Conservation (phyloP, 2,329 filamentous ascomycete species). For the Calycina marina region DNA sequence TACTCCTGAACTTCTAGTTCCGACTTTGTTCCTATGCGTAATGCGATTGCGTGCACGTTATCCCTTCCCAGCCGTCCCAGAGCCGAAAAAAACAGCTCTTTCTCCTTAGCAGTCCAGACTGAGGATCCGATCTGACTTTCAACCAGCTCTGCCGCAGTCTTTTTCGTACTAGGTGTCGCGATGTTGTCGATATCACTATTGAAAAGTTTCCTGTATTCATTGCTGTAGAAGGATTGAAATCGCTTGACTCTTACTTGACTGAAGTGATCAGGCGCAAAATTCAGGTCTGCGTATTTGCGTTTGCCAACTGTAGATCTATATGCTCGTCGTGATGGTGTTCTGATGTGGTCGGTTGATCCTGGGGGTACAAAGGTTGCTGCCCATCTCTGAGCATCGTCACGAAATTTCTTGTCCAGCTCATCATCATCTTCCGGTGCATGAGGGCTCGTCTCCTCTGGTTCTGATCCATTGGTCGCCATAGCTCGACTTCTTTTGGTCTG, state of each 20-base stretch:
- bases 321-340: conserved; percentile 8
- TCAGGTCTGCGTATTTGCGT: conserved; percentile 8
- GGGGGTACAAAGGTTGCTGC: conserved; percentile 17
- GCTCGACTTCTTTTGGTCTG: neutral
- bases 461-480: neutral
- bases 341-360: conserved; percentile 12
- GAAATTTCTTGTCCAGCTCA: conserved; percentile 5
- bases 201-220: conserved; percentile 33
- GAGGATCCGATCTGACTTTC: conserved; percentile 52
- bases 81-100: conserved; percentile 51
- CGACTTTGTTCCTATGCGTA: conserved; percentile 54
- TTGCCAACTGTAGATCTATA: conserved; percentile 7
- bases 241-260: conserved; percentile 16
- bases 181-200: conserved; percentile 45
- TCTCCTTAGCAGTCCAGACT: conserved; percentile 58
- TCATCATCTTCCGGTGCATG: neutral
- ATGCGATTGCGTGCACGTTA: conserved; percentile 46
- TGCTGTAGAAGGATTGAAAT: conserved; percentile 29
- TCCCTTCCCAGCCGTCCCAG: conserved; percentile 49
- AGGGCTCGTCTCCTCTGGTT: neutral
- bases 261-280: conserved; percentile 4
- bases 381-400: conserved; percentile 13
- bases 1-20: conserved; percentile 61
- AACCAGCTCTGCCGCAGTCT: conserved; percentile 20
- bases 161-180: conserved; percentile 20